Evolutionary conservation across 352 stramenopile species (phyloP), one percentile per base, ranked within the genome.

Genomic region (Globisporangium barbulae): DNA sequence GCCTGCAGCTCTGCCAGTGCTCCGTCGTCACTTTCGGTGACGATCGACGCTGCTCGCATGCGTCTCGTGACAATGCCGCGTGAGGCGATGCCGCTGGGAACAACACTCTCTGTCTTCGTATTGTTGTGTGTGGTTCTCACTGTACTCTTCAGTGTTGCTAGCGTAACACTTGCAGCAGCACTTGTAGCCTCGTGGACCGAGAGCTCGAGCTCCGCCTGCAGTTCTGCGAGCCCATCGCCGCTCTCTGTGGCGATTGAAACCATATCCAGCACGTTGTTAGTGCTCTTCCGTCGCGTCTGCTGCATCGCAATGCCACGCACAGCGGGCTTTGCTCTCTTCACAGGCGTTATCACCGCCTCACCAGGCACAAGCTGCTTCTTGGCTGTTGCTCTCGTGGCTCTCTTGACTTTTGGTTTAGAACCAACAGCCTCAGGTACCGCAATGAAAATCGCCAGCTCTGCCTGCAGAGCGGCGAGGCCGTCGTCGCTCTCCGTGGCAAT

Each of bases 121-220:
- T 28, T 35, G 28, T 0, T 12, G 6, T 2, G 30, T 9, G 22
- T 30, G 12, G 7, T 21, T 13, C 19, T 64, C 19, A 25, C 44
- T 21, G 5, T 25, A 5, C 28, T 53, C 30, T 33, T 48, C 25
- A 28, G 44, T 56, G 33, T 31, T 61, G 41, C 31, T 53, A 48
- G 21, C 47, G 37, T 21, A 12, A 39, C 33, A 17, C n/a, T n/a
- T n/a, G n/a, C n/a, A n/a, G 37, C 10, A 25, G 50, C 28, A 59
- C 48, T 54, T 41, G 49, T 48, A 13, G 61, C 21, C 25, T 49
- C 65, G 30, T 52, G 6, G 17, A 42, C 10, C 19, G 33, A 56
- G 15, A 66, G 30, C 10, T 53, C 50, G 17, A 82, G 53, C 53
- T 82, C 67, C 12, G 61, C 67, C 59, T 85, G 33, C 13, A 80